Base-by-base conservation (phyloP, 2,329 filamentous ascomycete species). In the Elsinoe fawcettii region DNA sequence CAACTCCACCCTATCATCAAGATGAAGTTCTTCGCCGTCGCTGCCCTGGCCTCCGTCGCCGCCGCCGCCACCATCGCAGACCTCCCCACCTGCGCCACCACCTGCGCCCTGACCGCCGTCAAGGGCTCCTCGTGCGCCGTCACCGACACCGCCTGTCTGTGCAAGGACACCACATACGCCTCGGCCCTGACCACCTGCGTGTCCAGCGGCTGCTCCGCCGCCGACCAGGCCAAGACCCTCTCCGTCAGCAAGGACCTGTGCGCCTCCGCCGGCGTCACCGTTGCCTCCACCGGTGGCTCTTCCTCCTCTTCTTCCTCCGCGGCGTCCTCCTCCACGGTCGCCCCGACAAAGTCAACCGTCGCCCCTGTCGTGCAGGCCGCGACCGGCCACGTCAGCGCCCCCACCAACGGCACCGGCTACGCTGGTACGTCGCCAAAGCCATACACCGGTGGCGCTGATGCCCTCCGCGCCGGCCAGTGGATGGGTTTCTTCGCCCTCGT, bases 401-500 rank as follows among this genome's bases (percentile, higher is more conserved):
- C 49, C 8, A 53, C 49, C 49, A 53, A 53, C 49, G 49, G 49
- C 9, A 53, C 49, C 22, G 49, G 49, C 2, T 53, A 53, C 34
- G 49, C 49, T 16, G 49, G 49, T 39, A 44, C 53, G 9, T 23
- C 53, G 5, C 20, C 36, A 34, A 55, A 55, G 53, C 53, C 53
- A 7, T 55, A 55, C 53, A 32, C 25, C n/a, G 53, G 53, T 44
- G 53, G 53, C 27, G 53, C 53, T 11, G 53, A 55, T 12, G 53
- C 53, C 7, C 53, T 55, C 22, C 39, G 22, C 9, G 53, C 53
- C 6, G 53, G 53, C 27, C 53, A 55, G 39, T 55, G 53, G 53
- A 43, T 55, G 53, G 53, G 53, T 22, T 55, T 55, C 53, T 43
- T 46, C 39, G 53, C 53, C n/a, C 39, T 55, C n/a, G 22, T 55